phyloP scores from a whole-genome alignment of 2,329 filamentous ascomycete species.

The Aspergillus candidus region DNA sequence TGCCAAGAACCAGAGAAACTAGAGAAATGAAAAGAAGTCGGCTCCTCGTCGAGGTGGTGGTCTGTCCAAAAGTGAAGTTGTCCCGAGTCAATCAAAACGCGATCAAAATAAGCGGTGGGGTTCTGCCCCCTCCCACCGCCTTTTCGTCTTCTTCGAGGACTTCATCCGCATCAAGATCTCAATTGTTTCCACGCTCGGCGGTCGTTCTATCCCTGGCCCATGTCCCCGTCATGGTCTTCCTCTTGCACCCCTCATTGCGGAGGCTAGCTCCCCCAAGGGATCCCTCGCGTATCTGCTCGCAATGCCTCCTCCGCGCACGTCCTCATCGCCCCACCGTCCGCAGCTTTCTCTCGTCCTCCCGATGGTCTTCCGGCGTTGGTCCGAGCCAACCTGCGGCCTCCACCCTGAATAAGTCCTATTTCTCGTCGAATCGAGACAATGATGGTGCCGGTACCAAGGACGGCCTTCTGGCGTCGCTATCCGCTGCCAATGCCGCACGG shows the following conservation, averaged over 20 bases:
- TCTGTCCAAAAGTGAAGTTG: too few relatives aligned
- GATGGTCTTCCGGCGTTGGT: conserved; percentile 25
- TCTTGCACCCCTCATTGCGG: conserved; percentile 32
- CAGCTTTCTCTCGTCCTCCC: conserved; percentile 27
- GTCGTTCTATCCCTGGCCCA: conserved; percentile 3
- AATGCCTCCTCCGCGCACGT: conserved; percentile 25
- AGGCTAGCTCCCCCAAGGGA: conserved; percentile 29
- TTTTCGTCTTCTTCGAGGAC: too few relatives aligned
- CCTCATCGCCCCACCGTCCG: conserved; percentile 19
- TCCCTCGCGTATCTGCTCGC: conserved; percentile 26
- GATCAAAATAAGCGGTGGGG: too few relatives aligned
- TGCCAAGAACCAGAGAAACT: neutral
- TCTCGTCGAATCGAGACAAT: conserved; percentile 30
- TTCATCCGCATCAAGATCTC: neutral
- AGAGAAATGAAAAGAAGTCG: neutral
- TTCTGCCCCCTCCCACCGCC: too few relatives aligned
- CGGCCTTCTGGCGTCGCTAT: conserved; percentile 23
- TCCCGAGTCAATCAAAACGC: too few relatives aligned
- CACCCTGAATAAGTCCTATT: conserved; percentile 34
- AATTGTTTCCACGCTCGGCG: conserved; percentile 1
- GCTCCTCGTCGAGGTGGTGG: too few relatives aligned
- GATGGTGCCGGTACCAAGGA: conserved; percentile 15
- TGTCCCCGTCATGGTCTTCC: conserved; percentile 28
- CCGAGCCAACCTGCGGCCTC: conserved; percentile 22
- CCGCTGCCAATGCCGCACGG: conserved; percentile 16